phyloP scores from a whole-genome alignment of 495 filamentous ascomycete genomes.

The Trypethelium eluteriae region DNA sequence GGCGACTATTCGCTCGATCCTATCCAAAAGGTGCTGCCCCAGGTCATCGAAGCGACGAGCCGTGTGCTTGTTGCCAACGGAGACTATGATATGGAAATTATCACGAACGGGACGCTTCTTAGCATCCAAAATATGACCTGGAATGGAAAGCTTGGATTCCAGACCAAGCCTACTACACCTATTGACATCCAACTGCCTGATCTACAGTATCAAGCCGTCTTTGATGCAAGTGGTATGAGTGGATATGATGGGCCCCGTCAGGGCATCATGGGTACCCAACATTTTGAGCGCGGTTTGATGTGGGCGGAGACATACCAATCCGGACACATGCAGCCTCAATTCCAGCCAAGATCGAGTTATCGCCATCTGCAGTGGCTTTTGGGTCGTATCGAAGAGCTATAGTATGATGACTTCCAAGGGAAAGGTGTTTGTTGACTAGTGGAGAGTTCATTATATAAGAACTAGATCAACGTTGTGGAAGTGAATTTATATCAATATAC shows the following conservation, averaged over 20 bases:
- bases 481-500: neutral
- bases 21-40: conserved; percentile 26
- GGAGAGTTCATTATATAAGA: too few species aligned
- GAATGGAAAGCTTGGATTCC: conserved; percentile 26
- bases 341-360: conserved; percentile 24
- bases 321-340: conserved; percentile 30
- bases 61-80: conserved; percentile 27
- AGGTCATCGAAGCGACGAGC: conserved; percentile 28
- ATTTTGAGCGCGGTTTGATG: conserved; percentile 33
- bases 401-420: neutral
- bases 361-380: conserved; percentile 24
- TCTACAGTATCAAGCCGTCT: conserved; percentile 23
- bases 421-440: neutral
- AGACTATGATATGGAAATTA: conserved; percentile 25
- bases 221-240: conserved; percentile 16
- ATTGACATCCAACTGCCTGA: conserved; percentile 26
- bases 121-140: conserved; percentile 30
- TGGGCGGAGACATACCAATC: conserved; percentile 29
- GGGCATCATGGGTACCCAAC: conserved; percentile 33
- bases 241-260: conserved; percentile 25
- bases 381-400: conserved; percentile 25
- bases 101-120: conserved; percentile 27
- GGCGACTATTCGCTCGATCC: conserved; percentile 27
- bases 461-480: neutral
- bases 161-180: conserved; percentile 18